Evolutionary conservation across 192 early-diverging fungal genomes (phyloP).

Genomic region (Coemansia sp.): DNA sequence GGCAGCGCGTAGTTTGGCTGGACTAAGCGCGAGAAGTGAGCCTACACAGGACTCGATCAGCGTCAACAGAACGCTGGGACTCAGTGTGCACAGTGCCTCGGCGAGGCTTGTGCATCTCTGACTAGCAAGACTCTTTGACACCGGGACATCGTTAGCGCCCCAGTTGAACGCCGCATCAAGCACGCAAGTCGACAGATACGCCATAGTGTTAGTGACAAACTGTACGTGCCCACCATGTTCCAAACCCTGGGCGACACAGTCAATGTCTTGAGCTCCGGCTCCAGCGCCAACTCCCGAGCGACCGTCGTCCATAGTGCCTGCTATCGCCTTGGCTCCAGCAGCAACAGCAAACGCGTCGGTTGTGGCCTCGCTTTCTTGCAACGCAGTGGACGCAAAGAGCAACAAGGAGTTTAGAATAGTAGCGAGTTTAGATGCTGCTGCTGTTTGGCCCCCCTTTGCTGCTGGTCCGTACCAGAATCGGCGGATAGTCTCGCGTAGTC

Average conservation of each 20-base stretch:
- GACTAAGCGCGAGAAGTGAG: constrained; percentile 23
- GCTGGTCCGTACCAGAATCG: constrained; percentile 37
- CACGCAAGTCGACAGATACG: constrained; percentile 34
- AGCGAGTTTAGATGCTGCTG: constrained; percentile 20
- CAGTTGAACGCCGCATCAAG: constrained; percentile 24
- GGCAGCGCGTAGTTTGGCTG: constrained; percentile 1
- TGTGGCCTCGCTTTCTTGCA: constrained; percentile 47
- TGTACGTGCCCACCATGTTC: constrained; percentile 30
- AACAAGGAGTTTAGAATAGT: constrained; percentile 42
- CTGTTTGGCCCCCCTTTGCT: neutral
- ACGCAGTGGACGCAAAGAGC: constrained; percentile 40
- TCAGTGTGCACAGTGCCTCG: constrained; percentile 34
- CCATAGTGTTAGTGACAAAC: constrained; percentile 46
- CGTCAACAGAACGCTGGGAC: constrained; percentile 18
- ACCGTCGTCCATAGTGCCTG: neutral
- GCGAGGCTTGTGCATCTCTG: constrained; percentile 20
- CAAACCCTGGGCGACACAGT: neutral
- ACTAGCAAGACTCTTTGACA: neutral
- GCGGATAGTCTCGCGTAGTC: constrained; percentile 25
- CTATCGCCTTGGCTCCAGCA: constrained; percentile 23
- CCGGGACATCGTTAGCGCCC: neutral
- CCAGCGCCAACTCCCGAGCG: neutral
- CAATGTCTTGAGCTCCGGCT: constrained; percentile 7
- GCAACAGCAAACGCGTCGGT: constrained; percentile 50
- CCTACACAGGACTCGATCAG: constrained; percentile 20